Conservation (phyloP, 2,329 filamentous ascomycete genomes). For the Ramularia endophylla region DNA sequence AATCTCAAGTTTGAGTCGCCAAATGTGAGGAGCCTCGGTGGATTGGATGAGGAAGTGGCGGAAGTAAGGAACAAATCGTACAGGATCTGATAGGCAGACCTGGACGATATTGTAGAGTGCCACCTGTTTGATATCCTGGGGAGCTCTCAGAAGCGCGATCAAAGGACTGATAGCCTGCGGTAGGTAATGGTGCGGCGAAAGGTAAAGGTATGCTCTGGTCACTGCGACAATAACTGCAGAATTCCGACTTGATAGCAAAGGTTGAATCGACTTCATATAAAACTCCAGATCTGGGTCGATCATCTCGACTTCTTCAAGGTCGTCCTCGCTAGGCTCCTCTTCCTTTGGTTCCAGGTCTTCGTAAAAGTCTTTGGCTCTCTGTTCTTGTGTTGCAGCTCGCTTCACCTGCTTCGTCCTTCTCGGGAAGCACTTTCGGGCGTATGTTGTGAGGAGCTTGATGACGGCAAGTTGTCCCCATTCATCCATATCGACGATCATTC, state of each 20-base stretch:
- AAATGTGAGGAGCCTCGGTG: constrained; percentile 73
- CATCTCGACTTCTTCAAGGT: constrained; percentile 52
- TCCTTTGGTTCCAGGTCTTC: constrained; percentile 54
- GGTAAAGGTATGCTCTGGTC: constrained; percentile 73
- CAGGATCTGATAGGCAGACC: constrained; percentile 71
- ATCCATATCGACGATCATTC: constrained; percentile 96
- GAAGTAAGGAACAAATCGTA: constrained; percentile 79
- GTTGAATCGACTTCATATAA: constrained; percentile 70
- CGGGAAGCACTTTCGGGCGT: constrained; percentile 84
- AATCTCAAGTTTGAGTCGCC: constrained; percentile 87
- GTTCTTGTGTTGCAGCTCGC: constrained; percentile 40
- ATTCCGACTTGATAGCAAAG: constrained; percentile 88
- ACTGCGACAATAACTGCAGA: constrained; percentile 88
- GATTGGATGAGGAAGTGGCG: constrained; percentile 84
- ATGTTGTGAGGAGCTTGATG: constrained; percentile 73
- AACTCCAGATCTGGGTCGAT: constrained; percentile 78
- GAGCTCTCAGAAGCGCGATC: constrained; percentile 74
- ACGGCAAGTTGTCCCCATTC: constrained; percentile 94
- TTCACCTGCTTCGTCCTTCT: constrained; percentile 55
- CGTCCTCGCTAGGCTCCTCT: constrained; percentile 34
- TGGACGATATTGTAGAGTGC: constrained; percentile 92
- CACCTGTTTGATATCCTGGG: constrained; percentile 81
- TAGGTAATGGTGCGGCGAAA: constrained; percentile 74
- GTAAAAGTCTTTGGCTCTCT: constrained; percentile 62
- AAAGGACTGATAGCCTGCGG: constrained; percentile 73